Conservation (phyloP, 257 asterid genomes). For the Buddleja alternifolia region DNA sequence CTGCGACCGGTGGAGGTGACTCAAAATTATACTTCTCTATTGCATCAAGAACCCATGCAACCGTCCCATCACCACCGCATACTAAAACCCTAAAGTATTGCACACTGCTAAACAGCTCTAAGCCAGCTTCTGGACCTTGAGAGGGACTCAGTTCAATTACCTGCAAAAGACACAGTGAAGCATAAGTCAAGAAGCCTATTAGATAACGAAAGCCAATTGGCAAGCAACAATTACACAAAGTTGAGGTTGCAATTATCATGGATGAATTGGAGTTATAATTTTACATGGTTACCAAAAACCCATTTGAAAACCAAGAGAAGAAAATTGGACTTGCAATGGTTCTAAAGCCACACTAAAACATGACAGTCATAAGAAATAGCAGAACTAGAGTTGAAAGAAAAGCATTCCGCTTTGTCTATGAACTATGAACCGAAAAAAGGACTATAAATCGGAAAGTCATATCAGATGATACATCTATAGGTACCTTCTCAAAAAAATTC, state of each 20-base stretch:
- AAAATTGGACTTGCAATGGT: neutral
- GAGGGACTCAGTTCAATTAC: constrained; percentile 71
- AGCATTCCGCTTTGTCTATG: too few species aligned
- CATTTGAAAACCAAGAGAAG: neutral
- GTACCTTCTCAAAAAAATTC: too few species aligned
- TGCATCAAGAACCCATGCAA: constrained; percentile 91
- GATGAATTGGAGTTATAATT: neutral
- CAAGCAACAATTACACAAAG: neutral
- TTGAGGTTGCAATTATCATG: neutral
- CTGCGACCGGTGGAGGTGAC: constrained; percentile 87
- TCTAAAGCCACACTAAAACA: neutral
- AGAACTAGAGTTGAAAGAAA: too few species aligned
- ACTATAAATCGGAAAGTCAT: too few species aligned
- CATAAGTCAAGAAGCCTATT: constrained; percentile 25
- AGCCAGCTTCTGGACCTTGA: constrained; percentile 84
- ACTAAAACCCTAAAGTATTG: constrained; percentile 79
- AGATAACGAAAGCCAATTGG: neutral
- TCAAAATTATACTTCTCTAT: constrained; percentile 69
- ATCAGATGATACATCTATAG: too few species aligned
- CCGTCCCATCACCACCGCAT: constrained; percentile 94
- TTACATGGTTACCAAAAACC: neutral
- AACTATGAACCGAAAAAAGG: too few species aligned
- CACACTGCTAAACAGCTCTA: constrained; percentile 64
- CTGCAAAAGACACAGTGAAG: constrained; percentile 43
- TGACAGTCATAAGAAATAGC: too few species aligned